Base-by-base conservation (phyloP, 371 early-diverging fungal genomes). In the Mucor piriformis region DNA sequence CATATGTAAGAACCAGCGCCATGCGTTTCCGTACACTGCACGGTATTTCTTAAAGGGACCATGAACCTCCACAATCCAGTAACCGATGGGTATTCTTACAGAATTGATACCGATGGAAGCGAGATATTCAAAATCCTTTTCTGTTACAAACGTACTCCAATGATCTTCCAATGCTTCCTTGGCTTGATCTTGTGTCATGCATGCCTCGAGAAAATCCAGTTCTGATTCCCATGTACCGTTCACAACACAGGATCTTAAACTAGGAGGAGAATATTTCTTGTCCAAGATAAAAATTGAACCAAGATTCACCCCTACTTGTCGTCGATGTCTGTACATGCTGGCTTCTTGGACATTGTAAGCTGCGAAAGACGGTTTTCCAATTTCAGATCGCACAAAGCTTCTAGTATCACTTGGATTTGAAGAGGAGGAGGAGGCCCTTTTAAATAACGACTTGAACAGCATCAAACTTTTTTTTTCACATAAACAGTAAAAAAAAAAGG, bases 81-180 rank as follows among this genome's bases (percentile, higher is more conserved):
- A 86, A 1, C 88, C 88, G 12, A 90, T 70, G 0, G 88, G 90
- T 25, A 90, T 76, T 6, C 90, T 81, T 2, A 90, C 76, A 18
- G 85, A 81, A 58, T 88, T 88, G 25, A 90, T 63, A 0, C 88
- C 87, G 6, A 73, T 55, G 16, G 72, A 72, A 0, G 83, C 73
- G 5, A 90, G 55, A 13, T 67, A 66, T 16, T 61, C 61, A 40
- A 90, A 82, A 47, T 88, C 88, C 0, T 68, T 59, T 47, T 86
- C 86, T 18, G 83, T 88, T 11, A 90, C 78, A 78, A 77, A 86
- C 0, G 66, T 67, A 4, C 70, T 54, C 78, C 85, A 90, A 48
- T 90, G 88, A 23, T 70, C 46, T 21, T 79, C 64, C 1, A 88
- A 68, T 6, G 71, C 60, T 7, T 66, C 63, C 11, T 53, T 34